phyloP scores from a whole-genome alignment of 805 yeast species.

The Metschnikowia lachancei region DNA sequence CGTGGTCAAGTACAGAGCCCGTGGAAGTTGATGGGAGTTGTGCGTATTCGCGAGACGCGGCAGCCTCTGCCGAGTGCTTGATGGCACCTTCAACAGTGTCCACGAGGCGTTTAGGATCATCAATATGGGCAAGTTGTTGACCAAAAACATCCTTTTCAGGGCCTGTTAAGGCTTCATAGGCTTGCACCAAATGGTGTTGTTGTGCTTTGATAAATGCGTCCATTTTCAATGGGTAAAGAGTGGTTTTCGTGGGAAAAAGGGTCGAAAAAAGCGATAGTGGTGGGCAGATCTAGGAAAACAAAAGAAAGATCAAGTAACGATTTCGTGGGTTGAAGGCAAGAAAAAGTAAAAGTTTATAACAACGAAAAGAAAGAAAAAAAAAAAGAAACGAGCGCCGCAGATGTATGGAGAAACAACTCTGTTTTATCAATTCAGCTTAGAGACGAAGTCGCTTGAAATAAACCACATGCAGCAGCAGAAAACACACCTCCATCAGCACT shows the following conservation, averaged over 20 bases:
- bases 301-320: neutral
- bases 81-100: slow-evolving; percentile 48
- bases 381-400: no score
- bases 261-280: no score
- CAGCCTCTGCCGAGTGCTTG: slow-evolving; percentile 28
- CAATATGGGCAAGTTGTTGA: slow-evolving; percentile 41
- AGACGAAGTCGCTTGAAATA: no score
- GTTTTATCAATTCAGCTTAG: no score
- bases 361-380: no score
- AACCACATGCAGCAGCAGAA: no score
- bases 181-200: slow-evolving; percentile 53
- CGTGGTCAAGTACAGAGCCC: slow-evolving; percentile 50
- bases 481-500: no score
- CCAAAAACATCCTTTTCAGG: slow-evolving; percentile 35
- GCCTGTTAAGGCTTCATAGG: slow-evolving; percentile 39
- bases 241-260: neutral
- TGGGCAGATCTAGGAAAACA: neutral
- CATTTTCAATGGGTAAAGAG: slow-evolving; percentile 4
- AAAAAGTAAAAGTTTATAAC: neutral
- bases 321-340: no score
- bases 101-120: slow-evolving; percentile 42
- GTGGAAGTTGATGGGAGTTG: slow-evolving; percentile 48
- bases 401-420: no score
- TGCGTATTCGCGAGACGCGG: slow-evolving; percentile 30
- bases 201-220: slow-evolving; percentile 42